These are phyloP conservation scores for Chaetomiaceae sp. DNA, from an alignment of 2,329 filamentous ascomycete genomes.

Conservation along the genomic window DNA sequence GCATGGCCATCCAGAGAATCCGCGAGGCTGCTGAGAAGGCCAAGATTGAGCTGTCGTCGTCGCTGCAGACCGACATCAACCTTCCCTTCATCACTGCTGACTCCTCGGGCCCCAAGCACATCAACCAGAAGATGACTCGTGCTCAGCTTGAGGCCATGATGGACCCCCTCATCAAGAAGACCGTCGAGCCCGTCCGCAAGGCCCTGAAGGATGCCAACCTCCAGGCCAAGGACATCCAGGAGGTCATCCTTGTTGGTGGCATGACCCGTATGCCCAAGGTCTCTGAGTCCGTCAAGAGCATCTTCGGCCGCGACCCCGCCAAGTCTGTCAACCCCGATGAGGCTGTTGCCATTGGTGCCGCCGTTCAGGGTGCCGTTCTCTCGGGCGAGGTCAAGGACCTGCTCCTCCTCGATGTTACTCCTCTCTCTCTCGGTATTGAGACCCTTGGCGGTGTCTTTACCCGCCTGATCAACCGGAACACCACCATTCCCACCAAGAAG, in stretches of 20 bases:
- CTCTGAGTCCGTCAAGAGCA: constrained; percentile 88
- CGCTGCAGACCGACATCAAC: constrained; percentile 94
- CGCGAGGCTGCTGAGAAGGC: constrained; percentile 98
- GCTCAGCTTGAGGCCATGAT: constrained; percentile 91
- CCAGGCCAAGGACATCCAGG: constrained; percentile 88
- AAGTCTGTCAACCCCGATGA: constrained; percentile 99
- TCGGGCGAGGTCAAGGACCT: constrained; percentile 96
- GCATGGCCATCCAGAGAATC: constrained; percentile 98
- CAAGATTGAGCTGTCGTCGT: constrained; percentile 97
- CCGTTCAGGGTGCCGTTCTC: constrained; percentile 94
- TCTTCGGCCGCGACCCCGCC: constrained; percentile 93
- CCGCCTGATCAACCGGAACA: constrained; percentile 97
- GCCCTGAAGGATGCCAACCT: constrained; percentile 93
- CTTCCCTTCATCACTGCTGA: constrained; percentile 98
- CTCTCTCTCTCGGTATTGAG: constrained; percentile 96
- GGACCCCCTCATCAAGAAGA: constrained; percentile 80
- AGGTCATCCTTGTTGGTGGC: constrained; percentile 96
- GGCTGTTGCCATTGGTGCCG: constrained; percentile 95
- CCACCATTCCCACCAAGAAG: constrained; percentile 98
- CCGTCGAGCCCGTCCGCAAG: constrained; percentile 91
- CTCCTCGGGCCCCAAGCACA: constrained; percentile 93
- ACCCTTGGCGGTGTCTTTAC: constrained; percentile 98
- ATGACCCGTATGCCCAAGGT: constrained; percentile 99
- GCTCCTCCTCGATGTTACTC: constrained; percentile 90
- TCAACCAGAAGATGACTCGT: constrained; percentile 91